phyloP scores from a whole-genome alignment of 345 rosid species.

The Mercurialis annua region DNA sequence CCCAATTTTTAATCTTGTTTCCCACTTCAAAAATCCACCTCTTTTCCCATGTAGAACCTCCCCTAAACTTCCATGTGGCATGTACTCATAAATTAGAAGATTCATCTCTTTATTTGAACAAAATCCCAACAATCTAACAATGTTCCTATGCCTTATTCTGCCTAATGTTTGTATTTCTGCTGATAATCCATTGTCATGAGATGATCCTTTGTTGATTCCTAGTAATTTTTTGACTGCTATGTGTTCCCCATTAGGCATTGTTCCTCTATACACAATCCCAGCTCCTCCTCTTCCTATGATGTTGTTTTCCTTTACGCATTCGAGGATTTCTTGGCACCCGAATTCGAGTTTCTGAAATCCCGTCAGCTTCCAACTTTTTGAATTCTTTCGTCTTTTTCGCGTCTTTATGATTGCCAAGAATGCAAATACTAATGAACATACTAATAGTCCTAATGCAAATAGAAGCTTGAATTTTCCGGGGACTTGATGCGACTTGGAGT shows the following conservation, averaged over 20 bases:
- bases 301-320: conserved; percentile 62
- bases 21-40: conserved; percentile 53
- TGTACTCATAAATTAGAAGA: conserved; percentile 63
- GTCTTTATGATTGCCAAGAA: conserved; percentile 47
- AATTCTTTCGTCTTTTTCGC: conserved; percentile 34
- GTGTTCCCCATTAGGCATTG: conserved; percentile 51
- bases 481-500: conserved; percentile 27
- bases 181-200: conserved; percentile 55
- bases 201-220: conserved; percentile 37
- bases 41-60: conserved; percentile 61
- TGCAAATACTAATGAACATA: conserved; percentile 46
- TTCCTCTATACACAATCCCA: conserved; percentile 60
- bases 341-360: conserved; percentile 65
- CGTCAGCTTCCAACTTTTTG: conserved; percentile 56
- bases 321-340: conserved; percentile 43
- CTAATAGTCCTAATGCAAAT: conserved; percentile 49
- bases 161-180: conserved; percentile 70
- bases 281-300: conserved; percentile 73
- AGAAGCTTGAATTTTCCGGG: conserved; percentile 43
- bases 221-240: conserved; percentile 65
- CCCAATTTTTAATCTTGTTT: conserved; percentile 55
- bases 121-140: conserved; percentile 60
- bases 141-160: conserved; percentile 64
- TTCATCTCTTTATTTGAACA: conserved; percentile 62
- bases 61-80: conserved; percentile 68